Evolutionary conservation across 73 alveolate species (phyloP), one percentile per base, ranked within the genome.

Genomic region (Paramecium primaurelia): DNA sequence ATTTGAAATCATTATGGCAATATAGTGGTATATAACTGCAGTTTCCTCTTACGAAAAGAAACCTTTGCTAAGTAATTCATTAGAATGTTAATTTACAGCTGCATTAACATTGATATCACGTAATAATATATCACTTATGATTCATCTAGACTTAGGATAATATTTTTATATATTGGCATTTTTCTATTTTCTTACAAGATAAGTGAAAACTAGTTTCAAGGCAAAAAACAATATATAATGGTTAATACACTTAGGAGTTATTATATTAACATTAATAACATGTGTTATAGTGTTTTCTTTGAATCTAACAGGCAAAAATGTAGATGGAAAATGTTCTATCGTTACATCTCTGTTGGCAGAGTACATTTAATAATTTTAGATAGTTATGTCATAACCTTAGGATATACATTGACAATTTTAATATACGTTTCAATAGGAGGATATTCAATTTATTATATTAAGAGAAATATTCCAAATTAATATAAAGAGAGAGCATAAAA

Each of bases 261-360:
- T 80, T 7, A 45, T 80, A 20, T 7, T 47, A 6, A 80, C 91
- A 42, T 22, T 47, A 18, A 42, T 42, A 26, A 45, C 28, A 11
- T 25, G 47, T 80, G 58, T 47, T 3, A 18, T 80, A 45, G 71
- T 80, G n/a, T 80, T 80, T 26, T 25, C 73, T 26, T 44, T 80
- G 47, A 47, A 44, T 44, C 12, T 80, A 20, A 80, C 77, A 22
- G 91, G 91, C 73, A 80, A 80, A 47, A 26, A 80, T 8, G 75
- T 80, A 9, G 91, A 80, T 80, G 91, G 91, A 0, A 40, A 32
- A 28, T 80, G 91, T 36, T 80, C 91, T 16, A 25, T 80, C 2
- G 26, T 32, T 10, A 80, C 58, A 25, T 80, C 44, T 11, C 6
- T 32, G 20, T 49, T 80, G 18, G 64, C 91, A 11, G 91, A 80